Evolutionary conservation across 192 early-diverging fungal genomes (phyloP).

Genomic region (Coemansia sp.): DNA sequence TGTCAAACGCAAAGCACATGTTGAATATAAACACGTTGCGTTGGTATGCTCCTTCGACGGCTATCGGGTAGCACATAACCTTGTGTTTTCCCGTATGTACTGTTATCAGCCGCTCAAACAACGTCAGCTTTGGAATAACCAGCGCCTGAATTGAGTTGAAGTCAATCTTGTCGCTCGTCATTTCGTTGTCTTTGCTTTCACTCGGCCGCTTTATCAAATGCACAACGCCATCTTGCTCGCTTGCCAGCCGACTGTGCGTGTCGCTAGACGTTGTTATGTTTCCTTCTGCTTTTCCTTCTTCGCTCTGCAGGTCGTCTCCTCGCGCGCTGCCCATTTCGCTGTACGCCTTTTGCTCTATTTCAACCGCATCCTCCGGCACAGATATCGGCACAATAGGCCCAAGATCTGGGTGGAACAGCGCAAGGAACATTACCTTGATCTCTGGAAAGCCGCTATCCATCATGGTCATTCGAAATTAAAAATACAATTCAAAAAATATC

Average conservation of each 20-base stretch:
- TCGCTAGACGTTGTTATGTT: neutral
- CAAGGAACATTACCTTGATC: conserved; percentile 46
- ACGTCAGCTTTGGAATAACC: conserved; percentile 48
- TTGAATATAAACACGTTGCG: conserved; percentile 92
- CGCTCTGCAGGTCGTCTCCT: conserved; percentile 7
- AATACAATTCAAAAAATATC: conserved; percentile 5
- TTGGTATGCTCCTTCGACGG: conserved; percentile 57
- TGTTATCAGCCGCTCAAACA: conserved; percentile 54
- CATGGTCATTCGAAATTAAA: neutral
- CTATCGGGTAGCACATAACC: conserved; percentile 55
- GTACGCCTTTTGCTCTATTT: conserved; percentile 24
- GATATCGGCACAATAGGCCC: conserved; percentile 49
- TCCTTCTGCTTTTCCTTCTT: neutral
- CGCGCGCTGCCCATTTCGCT: conserved; percentile 1
- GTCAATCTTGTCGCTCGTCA: conserved; percentile 37
- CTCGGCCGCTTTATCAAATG: conserved; percentile 40
- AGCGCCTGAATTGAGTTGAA: conserved; percentile 54
- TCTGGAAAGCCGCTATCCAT: conserved; percentile 34
- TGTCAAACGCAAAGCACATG: conserved; percentile 93
- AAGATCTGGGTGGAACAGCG: conserved; percentile 44
- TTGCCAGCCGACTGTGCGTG: neutral
- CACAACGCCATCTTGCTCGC: conserved; percentile 8
- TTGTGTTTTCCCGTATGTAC: conserved; percentile 42
- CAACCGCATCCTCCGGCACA: conserved; percentile 47
- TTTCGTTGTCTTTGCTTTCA: neutral